Evolutionary conservation across 2,329 filamentous ascomycete species (phyloP).

Genomic region (Pseudopithomyces maydicus): DNA sequence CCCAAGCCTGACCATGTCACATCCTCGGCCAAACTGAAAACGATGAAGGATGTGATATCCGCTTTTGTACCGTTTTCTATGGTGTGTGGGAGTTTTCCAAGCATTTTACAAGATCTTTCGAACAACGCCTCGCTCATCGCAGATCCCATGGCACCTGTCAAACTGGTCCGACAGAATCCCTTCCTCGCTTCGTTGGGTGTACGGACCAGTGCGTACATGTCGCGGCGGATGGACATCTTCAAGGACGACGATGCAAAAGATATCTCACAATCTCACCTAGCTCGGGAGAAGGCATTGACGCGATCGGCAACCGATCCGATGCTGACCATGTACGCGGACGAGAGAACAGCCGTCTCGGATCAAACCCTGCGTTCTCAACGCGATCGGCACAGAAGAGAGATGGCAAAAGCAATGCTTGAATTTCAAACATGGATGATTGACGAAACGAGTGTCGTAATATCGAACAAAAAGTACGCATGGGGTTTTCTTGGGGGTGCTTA

Average conservation of each 20-base stretch:
- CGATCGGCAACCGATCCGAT: constrained; percentile 1
- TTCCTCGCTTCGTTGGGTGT: neutral
- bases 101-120: neutral
- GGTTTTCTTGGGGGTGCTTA: neutral
- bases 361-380: neutral
- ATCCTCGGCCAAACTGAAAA: neutral
- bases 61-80: constrained; percentile 1
- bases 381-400: neutral
- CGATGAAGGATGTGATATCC: neutral
- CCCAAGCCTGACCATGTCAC: neutral
- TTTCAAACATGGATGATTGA: constrained; percentile 3
- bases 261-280: constrained; percentile 1
- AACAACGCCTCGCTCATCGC: constrained; percentile 4
- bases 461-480: constrained; percentile 1
- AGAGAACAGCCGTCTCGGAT: neutral
- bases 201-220: neutral
- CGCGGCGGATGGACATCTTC: constrained; percentile 2
- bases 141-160: neutral
- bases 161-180: neutral
- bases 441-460: neutral
- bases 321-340: neutral
- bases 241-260: neutral
- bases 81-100: constrained; percentile 1
- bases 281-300: neutral
- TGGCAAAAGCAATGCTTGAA: neutral